A percentile compares a stretch with the other conserved stretches of the same genome.
Conservation (phyloP, 78 protist species). For the Dictyostelium purpureum region DNA sequence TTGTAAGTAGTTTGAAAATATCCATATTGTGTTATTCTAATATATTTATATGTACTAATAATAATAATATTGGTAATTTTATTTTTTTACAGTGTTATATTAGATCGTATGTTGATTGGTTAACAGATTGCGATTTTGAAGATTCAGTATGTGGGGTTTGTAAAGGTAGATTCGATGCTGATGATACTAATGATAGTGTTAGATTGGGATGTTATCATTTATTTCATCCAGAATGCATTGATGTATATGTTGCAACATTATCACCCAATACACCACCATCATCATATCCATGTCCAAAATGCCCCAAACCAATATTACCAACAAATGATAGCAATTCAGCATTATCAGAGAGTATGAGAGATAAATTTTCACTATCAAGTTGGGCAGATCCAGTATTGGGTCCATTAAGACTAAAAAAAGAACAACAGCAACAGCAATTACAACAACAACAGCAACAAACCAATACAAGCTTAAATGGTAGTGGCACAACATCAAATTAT, state of each 20-base stretch:
- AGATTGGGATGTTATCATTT: conserved; percentile 63
- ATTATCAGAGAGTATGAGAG: conserved; percentile 21
- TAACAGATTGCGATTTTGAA: conserved; percentile 67
- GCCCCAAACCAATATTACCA: conserved; percentile 54
- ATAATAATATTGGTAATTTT: neutral
- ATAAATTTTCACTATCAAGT: conserved; percentile 5
- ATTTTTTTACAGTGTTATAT: conserved; percentile 45
- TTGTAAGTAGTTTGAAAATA: conserved; percentile 22
- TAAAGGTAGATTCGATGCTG: conserved; percentile 26
- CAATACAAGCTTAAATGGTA: neutral
- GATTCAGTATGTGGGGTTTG: conserved; percentile 59
- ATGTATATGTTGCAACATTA: conserved; percentile 65
- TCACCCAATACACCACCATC: conserved; percentile 14
- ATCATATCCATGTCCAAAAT: conserved; percentile 56
- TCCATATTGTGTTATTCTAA: too few relatives aligned
- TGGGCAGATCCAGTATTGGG: conserved; percentile 27
- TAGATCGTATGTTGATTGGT: conserved; percentile 68
- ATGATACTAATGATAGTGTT: conserved; percentile 15
- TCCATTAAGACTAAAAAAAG: neutral
- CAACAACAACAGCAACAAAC: neutral
- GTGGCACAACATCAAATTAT: neutral
- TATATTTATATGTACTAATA: neutral
- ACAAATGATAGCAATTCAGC: conserved; percentile 9
- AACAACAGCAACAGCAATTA: neutral
- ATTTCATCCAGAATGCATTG: conserved; percentile 78